A percentile compares a stretch with the other conserved stretches of the same genome.
phyloP scores from a whole-genome alignment of 179 eudicot genomes.

The Vitellaria paradoxa region DNA sequence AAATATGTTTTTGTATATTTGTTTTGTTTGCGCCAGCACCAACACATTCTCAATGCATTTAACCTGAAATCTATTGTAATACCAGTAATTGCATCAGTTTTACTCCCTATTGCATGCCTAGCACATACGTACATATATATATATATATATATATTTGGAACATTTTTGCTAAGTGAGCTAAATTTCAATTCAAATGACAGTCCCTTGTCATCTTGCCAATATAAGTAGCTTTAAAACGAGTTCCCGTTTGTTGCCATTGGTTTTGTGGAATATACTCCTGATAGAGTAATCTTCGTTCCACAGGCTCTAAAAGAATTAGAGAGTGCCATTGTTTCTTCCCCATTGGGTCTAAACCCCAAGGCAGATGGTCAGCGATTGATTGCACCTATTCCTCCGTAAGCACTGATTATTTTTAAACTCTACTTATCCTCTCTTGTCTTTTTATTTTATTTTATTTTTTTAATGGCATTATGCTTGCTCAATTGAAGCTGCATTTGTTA shows the following conservation, averaged over 20 bases:
- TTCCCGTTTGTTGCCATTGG: constrained; percentile 4
- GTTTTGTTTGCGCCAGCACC: not conserved
- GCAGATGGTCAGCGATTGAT: constrained; percentile 64
- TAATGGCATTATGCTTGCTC: not conserved
- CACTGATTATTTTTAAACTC: constrained; percentile 5
- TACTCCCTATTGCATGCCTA: not conserved
- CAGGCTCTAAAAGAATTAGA: constrained; percentile 84
- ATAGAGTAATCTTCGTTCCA: constrained; percentile 22
- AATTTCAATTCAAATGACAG: not conserved
- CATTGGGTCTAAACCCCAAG: constrained; percentile 83
- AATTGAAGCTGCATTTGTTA: not conserved
- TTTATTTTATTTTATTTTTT: no score
- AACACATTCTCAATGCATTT: not conserved
- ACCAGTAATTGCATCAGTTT: not conserved
- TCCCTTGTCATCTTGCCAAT: not conserved
- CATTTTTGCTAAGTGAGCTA: not conserved
- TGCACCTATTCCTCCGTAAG: constrained; percentile 85
- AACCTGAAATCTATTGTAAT: not conserved
- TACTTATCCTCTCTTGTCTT: not conserved
- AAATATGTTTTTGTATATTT: not conserved
- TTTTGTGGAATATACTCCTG: not conserved
- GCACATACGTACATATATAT: no score
- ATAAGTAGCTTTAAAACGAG: not conserved
- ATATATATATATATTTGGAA: not conserved
- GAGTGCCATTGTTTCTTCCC: constrained; percentile 81